Percentiles rank a stretch among this genome's conserved stretches.
These are phyloP conservation scores for Colletotrichum melonis DNA, from an alignment of 2,329 filamentous ascomycete genomes.

Conservation along the genomic window DNA sequence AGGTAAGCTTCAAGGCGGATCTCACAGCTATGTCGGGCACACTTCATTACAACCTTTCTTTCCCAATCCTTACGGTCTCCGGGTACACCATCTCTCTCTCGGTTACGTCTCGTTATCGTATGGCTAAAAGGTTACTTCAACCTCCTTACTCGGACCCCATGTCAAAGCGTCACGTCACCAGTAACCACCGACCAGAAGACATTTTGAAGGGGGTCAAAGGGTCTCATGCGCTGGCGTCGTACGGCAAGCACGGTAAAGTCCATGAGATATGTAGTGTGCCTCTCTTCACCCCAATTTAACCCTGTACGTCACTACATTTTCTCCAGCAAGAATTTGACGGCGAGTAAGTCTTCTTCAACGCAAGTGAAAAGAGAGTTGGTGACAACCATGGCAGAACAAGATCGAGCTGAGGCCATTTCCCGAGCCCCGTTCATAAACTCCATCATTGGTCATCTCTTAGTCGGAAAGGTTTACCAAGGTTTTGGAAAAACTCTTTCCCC, in stretches of 20 bases:
- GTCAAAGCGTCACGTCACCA: not conserved
- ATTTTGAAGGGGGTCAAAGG: too few species aligned
- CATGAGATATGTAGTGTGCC: not conserved
- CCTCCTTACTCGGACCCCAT: not conserved
- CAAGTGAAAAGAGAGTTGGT: not conserved
- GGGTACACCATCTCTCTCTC: not conserved
- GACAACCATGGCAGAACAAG: not conserved
- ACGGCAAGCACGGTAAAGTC: not conserved
- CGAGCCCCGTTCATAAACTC: not conserved
- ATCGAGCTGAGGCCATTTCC: not conserved
- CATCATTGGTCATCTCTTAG: not conserved
- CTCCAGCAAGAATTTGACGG: not conserved
- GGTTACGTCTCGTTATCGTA: not conserved
- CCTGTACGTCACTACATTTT: not conserved
- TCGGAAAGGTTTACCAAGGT: not conserved
- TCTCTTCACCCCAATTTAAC: not conserved
- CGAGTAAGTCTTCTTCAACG: not conserved
- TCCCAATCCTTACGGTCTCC: not conserved
- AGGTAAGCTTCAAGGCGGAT: not conserved
- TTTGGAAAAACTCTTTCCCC: not conserved
- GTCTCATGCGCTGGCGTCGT: slow-evolving; percentile 16
- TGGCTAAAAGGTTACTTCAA: not conserved
- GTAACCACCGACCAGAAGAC: not conserved
- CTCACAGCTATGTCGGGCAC: not conserved
- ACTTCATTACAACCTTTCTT: not conserved